Percentiles rank a stretch among this genome's conserved stretches.
phyloP scores from a whole-genome alignment of 257 asterid species.

The Lithospermum erythrorhizon region DNA sequence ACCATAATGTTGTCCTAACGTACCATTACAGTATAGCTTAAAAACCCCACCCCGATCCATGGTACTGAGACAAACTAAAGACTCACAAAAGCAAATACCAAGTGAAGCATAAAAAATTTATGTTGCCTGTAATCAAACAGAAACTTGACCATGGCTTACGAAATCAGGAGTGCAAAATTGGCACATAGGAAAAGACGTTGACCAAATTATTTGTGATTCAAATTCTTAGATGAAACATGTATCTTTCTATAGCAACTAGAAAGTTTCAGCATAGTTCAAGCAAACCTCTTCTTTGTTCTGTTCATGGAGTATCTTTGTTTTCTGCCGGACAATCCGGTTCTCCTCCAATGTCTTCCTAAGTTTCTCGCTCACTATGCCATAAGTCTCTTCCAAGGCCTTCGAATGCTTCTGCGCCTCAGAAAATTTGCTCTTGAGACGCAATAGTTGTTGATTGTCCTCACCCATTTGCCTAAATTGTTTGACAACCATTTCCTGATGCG shows the following conservation, averaged over 20 bases:
- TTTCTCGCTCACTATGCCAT: slow-evolving; percentile 22
- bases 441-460: slow-evolving; percentile 59
- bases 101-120: too few species aligned
- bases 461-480: slow-evolving; percentile 48
- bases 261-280: not conserved
- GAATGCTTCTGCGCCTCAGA: slow-evolving; percentile 34
- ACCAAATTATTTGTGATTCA: not conserved
- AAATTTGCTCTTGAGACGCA: slow-evolving; percentile 31
- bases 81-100: too few species aligned
- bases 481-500: slow-evolving; percentile 50
- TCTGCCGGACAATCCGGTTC: slow-evolving; percentile 28
- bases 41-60: too few species aligned
- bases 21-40: too few species aligned
- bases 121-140: too few species aligned
- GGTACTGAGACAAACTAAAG: too few species aligned
- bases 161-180: too few species aligned
- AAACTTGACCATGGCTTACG: too few species aligned
- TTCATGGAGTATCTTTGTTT: slow-evolving; percentile 43
- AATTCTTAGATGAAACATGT: not conserved
- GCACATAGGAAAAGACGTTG: too few species aligned
- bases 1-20: too few species aligned
- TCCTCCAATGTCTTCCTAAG: slow-evolving; percentile 33
- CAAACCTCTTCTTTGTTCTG: slow-evolving; percentile 58
- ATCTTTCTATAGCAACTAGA: not conserved
- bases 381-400: slow-evolving; percentile 40